Base-by-base conservation (phyloP, 2,329 filamentous ascomycete genomes). In the Acrocalymma vagum region DNA sequence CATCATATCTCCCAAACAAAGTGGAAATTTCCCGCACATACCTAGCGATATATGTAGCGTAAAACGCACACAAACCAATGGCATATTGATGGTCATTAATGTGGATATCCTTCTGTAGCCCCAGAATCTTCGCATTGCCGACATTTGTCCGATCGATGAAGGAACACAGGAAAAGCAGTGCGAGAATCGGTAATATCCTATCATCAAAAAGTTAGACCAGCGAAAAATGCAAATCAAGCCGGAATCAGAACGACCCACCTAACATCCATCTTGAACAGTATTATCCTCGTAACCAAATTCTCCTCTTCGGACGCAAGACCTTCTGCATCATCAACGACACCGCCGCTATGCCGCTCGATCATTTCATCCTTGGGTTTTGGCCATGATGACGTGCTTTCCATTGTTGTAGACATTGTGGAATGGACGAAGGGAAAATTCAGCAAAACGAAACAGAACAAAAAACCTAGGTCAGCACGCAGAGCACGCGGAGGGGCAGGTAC, bases 111-210 rank as follows among this genome's bases (percentile, higher is more conserved):
- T 70, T 51, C 52, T 86, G 80, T 10, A 89, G 73, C 1, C 81
- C 80, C 35, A 85, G 76, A 7, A 88, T 82, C 46, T 83, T 83
- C 16, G 85, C 85, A 57, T 88, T 88, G 24, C 85, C 86, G 24
- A 88, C 83, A 60, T 88, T 89, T n/a, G 85, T 87, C 27, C 86
- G 78, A 64, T 88, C 86, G 39, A 82, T 72, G 49, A 81, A 81
- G 1, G 83, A 86, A 67, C 82, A 86, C 8, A 87, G 73, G 52
- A 86, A 86, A 1, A 88, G 70, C 1, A 87, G 56, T 0, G 83
- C 78, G n/a, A 88, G 74, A 6, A 84, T 67, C 0, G 84, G 84
- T 6, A 87, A 70, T 17, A 87, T 79, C 32, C 82, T 85, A 32
- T 13, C 8, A 10, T 10, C 14, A 9, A 15, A 47, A 13, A 48